Base-by-base conservation (phyloP, 225 moss, liverwort and hornwort species). In the Sphagnum tenellum region DNA sequence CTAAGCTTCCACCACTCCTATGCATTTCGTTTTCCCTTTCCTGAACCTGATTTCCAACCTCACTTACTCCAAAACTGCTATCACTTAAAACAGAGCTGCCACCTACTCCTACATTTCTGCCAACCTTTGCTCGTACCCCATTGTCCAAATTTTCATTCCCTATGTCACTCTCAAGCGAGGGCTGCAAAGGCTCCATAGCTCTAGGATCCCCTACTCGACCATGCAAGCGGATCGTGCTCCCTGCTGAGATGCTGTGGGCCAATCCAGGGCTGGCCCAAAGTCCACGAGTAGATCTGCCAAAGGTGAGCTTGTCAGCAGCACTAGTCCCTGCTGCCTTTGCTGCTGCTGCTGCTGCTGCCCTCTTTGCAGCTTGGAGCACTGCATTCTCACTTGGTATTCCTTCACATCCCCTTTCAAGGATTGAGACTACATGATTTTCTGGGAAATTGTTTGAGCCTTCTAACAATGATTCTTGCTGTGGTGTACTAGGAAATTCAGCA, bases 311-410 rank as follows among this genome's bases (percentile, higher is more conserved):
- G 14, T 73, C 71, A 62, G 61, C 67, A 46, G 62, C 48, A 50
- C 48, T 54, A 7, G 69, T 65, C 44, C 75, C 77, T 45, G 77
- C 82, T 67, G 86, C 82, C 69, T 84, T 77, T 8, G 69, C 85
- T 45, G 80, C 83, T 69, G 86, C 86, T 65, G 83, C 86, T 73
- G 80, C 70, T 47, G 86, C 86, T 47, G 83, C 86, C 74, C 78
- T 80, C 61, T 83, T 78, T 44, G 83, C 86, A 64, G 86, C 86
- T 67, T 79, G 63, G 5, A 86, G 77, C 45, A 86, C 86, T 12
- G 78, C 76, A 29, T 86, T 86, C 68, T 80, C 80, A 46, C 48
- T 61, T 48, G 71, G 75, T 10, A 59, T 53, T 56, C 79, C 79
- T 66, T 78, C 73, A 29, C n/a, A 73, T 52, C 67, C 66, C 13